Conservation (phyloP, 345 rosid species). For the Reutealis trisperma region DNA sequence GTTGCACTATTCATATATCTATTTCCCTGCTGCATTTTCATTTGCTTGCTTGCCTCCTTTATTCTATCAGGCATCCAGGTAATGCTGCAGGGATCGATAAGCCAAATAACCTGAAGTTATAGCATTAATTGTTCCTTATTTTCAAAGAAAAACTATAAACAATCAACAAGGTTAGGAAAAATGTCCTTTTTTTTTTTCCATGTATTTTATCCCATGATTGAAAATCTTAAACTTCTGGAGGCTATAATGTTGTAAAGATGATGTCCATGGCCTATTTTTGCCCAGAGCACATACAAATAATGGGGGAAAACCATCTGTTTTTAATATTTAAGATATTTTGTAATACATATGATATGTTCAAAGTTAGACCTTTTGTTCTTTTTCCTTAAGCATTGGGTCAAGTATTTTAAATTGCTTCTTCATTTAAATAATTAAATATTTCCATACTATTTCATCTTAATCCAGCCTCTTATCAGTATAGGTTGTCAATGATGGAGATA, state of each 20-base stretch:
- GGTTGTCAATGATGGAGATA: constrained; percentile 98
- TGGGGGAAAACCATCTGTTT: background rate
- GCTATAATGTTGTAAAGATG: background rate
- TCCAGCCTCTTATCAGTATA: constrained; percentile 29
- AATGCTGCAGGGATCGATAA: background rate
- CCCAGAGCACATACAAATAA: background rate
- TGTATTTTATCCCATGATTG: background rate
- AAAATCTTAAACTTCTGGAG: background rate
- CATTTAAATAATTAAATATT: background rate
- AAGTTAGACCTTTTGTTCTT: background rate
- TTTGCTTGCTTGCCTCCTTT: background rate
- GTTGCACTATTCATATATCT: background rate
- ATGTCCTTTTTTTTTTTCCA: background rate
- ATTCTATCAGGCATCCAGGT: background rate
- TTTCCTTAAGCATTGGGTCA: background rate
- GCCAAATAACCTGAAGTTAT: background rate
- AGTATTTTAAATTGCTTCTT: constrained; percentile 9
- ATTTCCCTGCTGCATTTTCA: background rate
- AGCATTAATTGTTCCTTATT: background rate
- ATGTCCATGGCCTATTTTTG: background rate
- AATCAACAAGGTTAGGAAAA: background rate
- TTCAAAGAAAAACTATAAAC: background rate
- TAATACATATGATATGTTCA: background rate
- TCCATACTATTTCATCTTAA: background rate
- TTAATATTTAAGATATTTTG: background rate